Evolutionary conservation across 805 yeast genomes (phyloP), one percentile per base, ranked within the genome.

Genomic region (Lipomyces starkeyi): DNA sequence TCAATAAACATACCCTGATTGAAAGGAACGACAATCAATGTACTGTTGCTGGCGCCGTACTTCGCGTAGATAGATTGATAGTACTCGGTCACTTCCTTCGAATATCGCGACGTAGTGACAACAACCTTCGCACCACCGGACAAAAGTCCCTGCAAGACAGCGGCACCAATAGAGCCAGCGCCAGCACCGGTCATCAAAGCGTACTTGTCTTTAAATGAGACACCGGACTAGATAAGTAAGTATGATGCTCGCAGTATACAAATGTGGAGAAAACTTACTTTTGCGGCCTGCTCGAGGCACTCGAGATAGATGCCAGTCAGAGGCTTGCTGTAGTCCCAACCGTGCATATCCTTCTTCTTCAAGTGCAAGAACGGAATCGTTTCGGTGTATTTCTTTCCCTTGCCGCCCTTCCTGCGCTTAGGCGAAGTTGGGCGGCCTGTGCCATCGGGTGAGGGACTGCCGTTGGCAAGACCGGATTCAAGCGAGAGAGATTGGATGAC

Each of bases 101-200:
- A 91, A 86, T 90, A 95, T 80, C 97, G 87, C 34, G 97, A 93
- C 63, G 99, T 95, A 59, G 99, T 95, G 66, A 94, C 97, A 78
- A 95, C 84, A 75, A 93, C 98, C 80, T 90, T 91, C 59, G 99
- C 98, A 84, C 99, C 99, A 82, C 99, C 99, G 77, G 94, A 88
- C 65, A 95, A 84, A 78, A 95, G 84, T 73, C 99, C 99, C 83
- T 91, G 96, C 78, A 95, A 85, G 74, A 95, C 87, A 81, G 95
- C 97, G 70, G 97, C 97, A 83, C 98, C 99, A 77, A 95, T 95
- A 62, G 99, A 95, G 64, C 98, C 99, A 60, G 91, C 93, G 84
- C 99, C 99, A 62, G 98, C 98, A 85, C 99, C 99, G 60, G 99
- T 95, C 73, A 95, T 84, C 76, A 95, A 86, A 62, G 93, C 97